Conservation (phyloP, 1,139 yeast genomes). For the Debaryomyces nepalensis region DNA sequence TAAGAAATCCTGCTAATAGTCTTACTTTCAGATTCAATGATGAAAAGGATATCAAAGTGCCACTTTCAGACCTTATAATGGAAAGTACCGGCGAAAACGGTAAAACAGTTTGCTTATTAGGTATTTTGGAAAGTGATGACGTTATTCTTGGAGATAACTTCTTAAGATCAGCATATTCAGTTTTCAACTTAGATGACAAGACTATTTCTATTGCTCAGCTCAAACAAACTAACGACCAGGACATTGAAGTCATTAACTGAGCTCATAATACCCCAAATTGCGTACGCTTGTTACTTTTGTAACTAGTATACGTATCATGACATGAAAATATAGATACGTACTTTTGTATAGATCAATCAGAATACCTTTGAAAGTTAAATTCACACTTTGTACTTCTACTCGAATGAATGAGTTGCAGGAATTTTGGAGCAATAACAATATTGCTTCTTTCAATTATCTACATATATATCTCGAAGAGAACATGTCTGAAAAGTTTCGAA, state of each 20-base stretch:
- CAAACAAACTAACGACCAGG: constrained; percentile 31
- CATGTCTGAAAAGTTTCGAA: too few relatives aligned
- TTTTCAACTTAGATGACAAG: constrained; percentile 44
- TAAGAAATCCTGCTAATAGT: constrained; percentile 29
- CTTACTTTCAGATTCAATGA: constrained; percentile 33
- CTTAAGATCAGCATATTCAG: constrained; percentile 42
- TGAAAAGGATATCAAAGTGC: constrained; percentile 28
- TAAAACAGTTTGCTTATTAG: constrained; percentile 21
- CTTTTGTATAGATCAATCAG: too few relatives aligned
- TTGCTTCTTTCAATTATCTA: too few relatives aligned
- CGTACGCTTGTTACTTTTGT: too few relatives aligned
- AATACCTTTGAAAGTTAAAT: too few relatives aligned
- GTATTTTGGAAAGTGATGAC: constrained; percentile 20
- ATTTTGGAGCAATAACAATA: too few relatives aligned
- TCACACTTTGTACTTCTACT: too few relatives aligned
- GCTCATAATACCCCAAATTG: too few relatives aligned
- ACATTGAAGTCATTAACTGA: constrained; percentile 23
- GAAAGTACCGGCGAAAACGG: constrained; percentile 22
- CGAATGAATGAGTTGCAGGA: too few relatives aligned
- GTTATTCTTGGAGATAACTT: constrained; percentile 41
- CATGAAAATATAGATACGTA: too few relatives aligned
- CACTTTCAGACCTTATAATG: constrained; percentile 27
- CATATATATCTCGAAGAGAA: too few relatives aligned
- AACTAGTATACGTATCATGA: too few relatives aligned
- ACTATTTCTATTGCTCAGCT: constrained; percentile 44